Evolutionary conservation across 1,139 yeast genomes (phyloP).

Genomic region (Geotrichum aggregatum): DNA sequence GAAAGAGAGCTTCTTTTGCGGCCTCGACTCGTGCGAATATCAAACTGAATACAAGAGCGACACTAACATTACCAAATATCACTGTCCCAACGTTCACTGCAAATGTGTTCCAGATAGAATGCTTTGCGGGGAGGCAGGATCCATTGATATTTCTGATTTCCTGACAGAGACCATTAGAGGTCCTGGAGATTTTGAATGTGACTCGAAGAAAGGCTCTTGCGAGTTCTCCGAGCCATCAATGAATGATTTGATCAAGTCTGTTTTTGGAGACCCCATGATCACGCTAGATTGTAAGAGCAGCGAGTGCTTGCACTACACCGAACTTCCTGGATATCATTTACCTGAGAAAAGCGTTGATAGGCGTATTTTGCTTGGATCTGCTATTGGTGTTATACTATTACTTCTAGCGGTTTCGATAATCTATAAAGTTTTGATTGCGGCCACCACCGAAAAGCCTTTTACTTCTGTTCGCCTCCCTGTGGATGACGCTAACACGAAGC

Average conservation of each 20-base stretch:
- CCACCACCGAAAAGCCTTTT: constrained; percentile 30
- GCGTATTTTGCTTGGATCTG: constrained; percentile 48
- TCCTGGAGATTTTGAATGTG: constrained; percentile 89
- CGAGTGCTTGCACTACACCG: constrained; percentile 88
- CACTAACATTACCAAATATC: constrained; percentile 69
- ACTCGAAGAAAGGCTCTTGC: constrained; percentile 57
- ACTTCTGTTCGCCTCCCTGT: constrained; percentile 36
- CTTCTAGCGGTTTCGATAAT: constrained; percentile 41
- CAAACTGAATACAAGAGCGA: constrained; percentile 50
- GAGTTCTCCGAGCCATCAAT: constrained; percentile 89
- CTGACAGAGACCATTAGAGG: constrained; percentile 84
- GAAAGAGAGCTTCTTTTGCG: constrained; percentile 85
- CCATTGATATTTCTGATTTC: constrained; percentile 91
- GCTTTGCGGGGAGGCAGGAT: constrained; percentile 91
- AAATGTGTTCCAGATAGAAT: constrained; percentile 86
- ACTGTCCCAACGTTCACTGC: constrained; percentile 72
- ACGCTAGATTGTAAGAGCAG: constrained; percentile 76
- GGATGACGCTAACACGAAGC: constrained; percentile 37
- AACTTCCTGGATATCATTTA: constrained; percentile 79
- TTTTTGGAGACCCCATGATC: constrained; percentile 89
- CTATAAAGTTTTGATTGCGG: constrained; percentile 37
- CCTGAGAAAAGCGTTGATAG: constrained; percentile 58
- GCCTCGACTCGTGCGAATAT: constrained; percentile 64
- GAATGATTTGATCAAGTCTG: constrained; percentile 84
- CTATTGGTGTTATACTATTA: constrained; percentile 47